These are phyloP conservation scores for Russula earlei DNA, from an alignment of 768 basidiomycete species.

Conservation along the genomic window DNA sequence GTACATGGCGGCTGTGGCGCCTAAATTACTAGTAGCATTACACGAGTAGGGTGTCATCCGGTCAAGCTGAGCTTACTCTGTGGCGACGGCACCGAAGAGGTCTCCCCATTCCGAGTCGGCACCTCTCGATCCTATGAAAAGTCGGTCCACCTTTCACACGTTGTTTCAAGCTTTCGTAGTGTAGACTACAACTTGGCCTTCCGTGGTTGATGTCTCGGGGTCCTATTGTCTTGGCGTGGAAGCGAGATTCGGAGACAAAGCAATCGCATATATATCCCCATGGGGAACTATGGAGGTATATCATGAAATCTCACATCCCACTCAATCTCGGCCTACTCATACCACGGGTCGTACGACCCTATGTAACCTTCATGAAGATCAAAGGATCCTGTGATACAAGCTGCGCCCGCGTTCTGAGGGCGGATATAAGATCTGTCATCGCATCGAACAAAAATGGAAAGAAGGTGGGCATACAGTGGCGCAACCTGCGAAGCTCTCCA, in stretches of 20 bases:
- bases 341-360: background rate
- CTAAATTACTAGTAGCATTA: too few species aligned
- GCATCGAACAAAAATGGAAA: background rate
- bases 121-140: too few species aligned
- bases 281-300: background rate
- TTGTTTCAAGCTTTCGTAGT: too few species aligned
- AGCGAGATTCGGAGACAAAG: background rate
- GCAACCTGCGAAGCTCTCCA: constrained; percentile 10
- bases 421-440: background rate
- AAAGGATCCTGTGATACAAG: constrained; percentile 1
- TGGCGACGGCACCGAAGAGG: too few species aligned
- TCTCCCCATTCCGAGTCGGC: too few species aligned
- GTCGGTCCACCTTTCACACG: too few species aligned
- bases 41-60: too few species aligned
- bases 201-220: too few species aligned
- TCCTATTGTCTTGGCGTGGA: background rate
- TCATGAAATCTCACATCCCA: background rate
- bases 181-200: too few species aligned
- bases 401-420: constrained; percentile 2
- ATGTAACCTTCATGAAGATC: background rate
- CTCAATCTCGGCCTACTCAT: background rate
- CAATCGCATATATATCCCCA: too few species aligned
- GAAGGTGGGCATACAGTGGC: background rate
- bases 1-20: too few species aligned
- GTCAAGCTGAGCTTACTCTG: too few species aligned